Conservation (phyloP, 1,139 yeast species). For the Lodderomyces pseudojiufengensis region DNA sequence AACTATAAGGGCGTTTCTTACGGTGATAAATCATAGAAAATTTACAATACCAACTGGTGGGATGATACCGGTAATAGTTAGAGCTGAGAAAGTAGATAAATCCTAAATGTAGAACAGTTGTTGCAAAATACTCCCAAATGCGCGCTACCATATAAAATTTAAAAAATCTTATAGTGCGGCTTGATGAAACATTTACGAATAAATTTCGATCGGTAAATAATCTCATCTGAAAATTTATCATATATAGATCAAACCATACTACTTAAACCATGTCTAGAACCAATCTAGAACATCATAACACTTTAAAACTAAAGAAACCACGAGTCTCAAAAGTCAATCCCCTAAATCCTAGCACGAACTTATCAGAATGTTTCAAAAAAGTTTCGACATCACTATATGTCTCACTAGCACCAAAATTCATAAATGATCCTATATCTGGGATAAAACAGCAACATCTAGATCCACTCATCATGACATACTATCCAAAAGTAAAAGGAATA, state of each 20-base stretch:
- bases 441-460: slow-evolving; percentile 84
- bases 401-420: slow-evolving; percentile 79
- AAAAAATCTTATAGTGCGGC: no score
- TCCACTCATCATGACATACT: slow-evolving; percentile 82
- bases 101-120: no score
- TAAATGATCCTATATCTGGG: slow-evolving; percentile 69
- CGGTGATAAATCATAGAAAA: slow-evolving; percentile 55
- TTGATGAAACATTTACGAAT: no score
- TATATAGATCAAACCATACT: background rate
- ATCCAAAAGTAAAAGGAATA: slow-evolving; percentile 71
- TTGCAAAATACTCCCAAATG: no score
- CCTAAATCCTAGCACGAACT: slow-evolving; percentile 31
- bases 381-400: slow-evolving; percentile 68
- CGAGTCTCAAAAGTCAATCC: slow-evolving; percentile 27
- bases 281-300: slow-evolving; percentile 5
- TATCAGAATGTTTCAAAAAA: slow-evolving; percentile 62
- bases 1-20: slow-evolving; percentile 52
- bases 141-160: no score
- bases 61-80: slow-evolving; percentile 59
- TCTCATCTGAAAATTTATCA: background rate
- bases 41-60: slow-evolving; percentile 64
- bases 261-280: slow-evolving; percentile 7
- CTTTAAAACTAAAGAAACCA: slow-evolving; percentile 16
- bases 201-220: no score
- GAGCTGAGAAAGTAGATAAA: slow-evolving; percentile 23